These are phyloP conservation scores for Cryphonectria naterciae DNA, from an alignment of 2,329 filamentous ascomycete species.

Conservation along the genomic window DNA sequence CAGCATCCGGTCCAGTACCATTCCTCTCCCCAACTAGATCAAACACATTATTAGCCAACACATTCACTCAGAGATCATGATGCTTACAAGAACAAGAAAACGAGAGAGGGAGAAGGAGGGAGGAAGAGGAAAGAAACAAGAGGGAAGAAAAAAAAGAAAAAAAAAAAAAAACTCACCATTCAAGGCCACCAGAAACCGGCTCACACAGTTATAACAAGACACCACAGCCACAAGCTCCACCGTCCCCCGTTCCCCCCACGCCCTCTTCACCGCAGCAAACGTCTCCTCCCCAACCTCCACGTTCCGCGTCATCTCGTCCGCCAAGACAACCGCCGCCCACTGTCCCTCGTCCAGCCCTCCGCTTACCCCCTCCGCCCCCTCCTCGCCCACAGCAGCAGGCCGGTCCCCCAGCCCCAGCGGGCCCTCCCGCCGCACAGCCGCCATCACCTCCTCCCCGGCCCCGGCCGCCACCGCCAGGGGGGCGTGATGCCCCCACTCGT, in stretches of 20 bases:
- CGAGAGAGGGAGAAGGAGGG: neutral
- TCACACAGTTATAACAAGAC: conserved; percentile 84
- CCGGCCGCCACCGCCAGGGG: conserved; percentile 66
- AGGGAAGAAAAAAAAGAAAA: too few relatives aligned
- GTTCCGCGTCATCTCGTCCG: conserved; percentile 82
- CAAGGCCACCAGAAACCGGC: conserved; percentile 79
- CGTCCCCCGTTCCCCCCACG: conserved; percentile 72
- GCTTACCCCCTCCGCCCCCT: conserved; percentile 32
- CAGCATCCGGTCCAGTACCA: conserved; percentile 52
- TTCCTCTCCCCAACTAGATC: conserved; percentile 62
- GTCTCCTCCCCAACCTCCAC: conserved; percentile 71
- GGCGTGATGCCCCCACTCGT: conserved; percentile 82
- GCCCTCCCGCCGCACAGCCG: conserved; percentile 41
- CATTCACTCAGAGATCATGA: neutral
- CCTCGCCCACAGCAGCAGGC: conserved; percentile 35
- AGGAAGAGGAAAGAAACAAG: neutral
- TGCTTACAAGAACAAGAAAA: neutral
- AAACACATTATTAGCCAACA: conserved; percentile 34
- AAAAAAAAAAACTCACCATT: conserved; percentile 60
- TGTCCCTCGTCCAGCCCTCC: conserved; percentile 54
- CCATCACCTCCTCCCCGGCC: conserved; percentile 56
- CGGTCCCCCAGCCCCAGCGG: conserved; percentile 33
- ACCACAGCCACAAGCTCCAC: conserved; percentile 70
- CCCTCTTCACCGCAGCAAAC: conserved; percentile 63
- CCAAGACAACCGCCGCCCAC: conserved; percentile 71